Evolutionary conservation across 257 asterid species (phyloP), one percentile per base, ranked within the genome.

Genomic region (Solanum medicagineum): DNA sequence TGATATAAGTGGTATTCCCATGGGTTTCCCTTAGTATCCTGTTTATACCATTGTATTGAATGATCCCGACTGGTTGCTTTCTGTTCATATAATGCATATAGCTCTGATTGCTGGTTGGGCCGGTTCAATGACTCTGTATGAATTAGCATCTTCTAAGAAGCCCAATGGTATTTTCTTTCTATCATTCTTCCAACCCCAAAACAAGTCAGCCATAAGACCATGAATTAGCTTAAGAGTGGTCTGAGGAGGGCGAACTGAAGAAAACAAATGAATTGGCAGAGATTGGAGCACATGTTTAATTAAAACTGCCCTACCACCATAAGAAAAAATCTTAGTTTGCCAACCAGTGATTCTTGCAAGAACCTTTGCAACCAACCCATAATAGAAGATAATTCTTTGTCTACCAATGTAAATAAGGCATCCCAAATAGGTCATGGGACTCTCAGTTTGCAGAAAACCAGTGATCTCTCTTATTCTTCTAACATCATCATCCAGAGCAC

Each of bases 401-500:
- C 54, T 10, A 10, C 54, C 54, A 11, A 2, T 1, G 10, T 10
- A 49, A 3, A 49, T 0, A 1, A 1, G 4, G 5, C 54, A 11
- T 2, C 54, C 15, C 4, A 11, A 4, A 49, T 10, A 11, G 4
- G 14, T 11, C 2, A 11, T 12, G 3, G 15, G 54, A 0, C 15
- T 14, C 1, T 10, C 1, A 0, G 0, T 49, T 1, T 49, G 1
- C 0, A 0, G 0, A 12, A 49, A 1, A 12, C 54, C 5, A 0
- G 4, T 49, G 1, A 49, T 1, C 12, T 4, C 3, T 49, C 11
- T 49, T 0, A 49, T 10, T 10, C 15, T 49, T 0, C 4, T 1
- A 4, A 0, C 10, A 0, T 5, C 0, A 3, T 1, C 11, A 0
- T 0, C 11, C 0, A 49, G 11, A 2, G 54, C 5, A 49, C 8